Evolutionary conservation across 2,329 filamentous ascomycete species (phyloP), one percentile per base, ranked within the genome.

Genomic region (Capronia coronata): DNA sequence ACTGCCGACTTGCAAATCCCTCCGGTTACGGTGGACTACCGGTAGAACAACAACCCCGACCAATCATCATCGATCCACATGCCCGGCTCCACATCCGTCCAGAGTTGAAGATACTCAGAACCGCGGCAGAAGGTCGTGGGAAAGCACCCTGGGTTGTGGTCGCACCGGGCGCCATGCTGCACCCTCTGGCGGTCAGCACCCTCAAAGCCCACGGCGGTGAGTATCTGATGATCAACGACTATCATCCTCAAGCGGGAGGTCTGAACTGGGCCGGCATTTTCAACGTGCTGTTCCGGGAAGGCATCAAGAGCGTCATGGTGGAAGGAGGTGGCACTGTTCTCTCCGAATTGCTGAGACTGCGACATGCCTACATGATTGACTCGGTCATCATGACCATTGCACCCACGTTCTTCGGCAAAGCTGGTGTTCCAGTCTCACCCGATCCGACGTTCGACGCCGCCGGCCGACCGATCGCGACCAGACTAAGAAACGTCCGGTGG

Each of bases 381-480:
- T 84, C 84, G 1, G 82, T 95, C 42, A 85, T 97, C 60, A 76
- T 96, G 50, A 96, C 91, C 0, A 82, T 96, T 62, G 89, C 91
- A 2, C 91, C 91, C 7, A 87, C 82, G 0, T 97, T 88, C 79
- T 74, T 97, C n/a, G 91, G 91, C 1, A 75, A 78, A 52, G 87
- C 86, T 2, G 88, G 88, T 6, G 86, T 96, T 8, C 75, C 82
- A 9, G 87, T 95, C 2, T 83, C 80, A 40, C 91, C 90, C 1
- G 73, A 79, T 16, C 55, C 59, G 8, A 40, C 41, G 3, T 65
- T 68, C 1, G 64, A 73, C 14, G 79, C 77, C 2, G 69, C 70
- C 39, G 74, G 76, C 3, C 67, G 78, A 41, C 75, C 84, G 5
- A 82, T 81, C 1, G 79, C 83, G 13, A 80, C 82, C 57, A 72